Evolutionary conservation across 495 filamentous ascomycete species (phyloP).

Genomic region (Penicillium canescens): DNA sequence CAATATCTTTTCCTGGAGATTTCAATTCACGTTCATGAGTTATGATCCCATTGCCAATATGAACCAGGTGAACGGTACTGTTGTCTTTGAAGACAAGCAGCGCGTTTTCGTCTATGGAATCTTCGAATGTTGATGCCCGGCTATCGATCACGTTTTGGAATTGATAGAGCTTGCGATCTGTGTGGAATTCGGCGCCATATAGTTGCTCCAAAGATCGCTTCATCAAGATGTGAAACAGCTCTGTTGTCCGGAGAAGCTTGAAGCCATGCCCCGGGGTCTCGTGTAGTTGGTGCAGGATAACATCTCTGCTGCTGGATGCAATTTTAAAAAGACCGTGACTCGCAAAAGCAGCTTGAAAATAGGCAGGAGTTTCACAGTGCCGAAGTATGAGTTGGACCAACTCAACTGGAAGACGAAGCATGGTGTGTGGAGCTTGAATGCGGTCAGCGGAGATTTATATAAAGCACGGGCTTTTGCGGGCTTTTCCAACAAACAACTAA

Average conservation of each 20-base stretch:
- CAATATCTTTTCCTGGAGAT: constrained; percentile 25
- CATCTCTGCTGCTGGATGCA: constrained; percentile 67
- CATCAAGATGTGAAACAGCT: constrained; percentile 30
- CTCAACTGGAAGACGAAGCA: constrained; percentile 40
- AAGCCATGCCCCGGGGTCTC: constrained; percentile 32
- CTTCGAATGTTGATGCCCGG: constrained; percentile 29
- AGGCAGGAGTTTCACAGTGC: constrained; percentile 31
- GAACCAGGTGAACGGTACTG: constrained; percentile 29
- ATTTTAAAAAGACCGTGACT: constrained; percentile 70
- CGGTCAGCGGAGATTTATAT: too few species aligned
- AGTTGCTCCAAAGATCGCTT: constrained; percentile 25
- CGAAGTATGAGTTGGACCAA: constrained; percentile 41
- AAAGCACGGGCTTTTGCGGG: too few species aligned
- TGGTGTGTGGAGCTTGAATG: constrained; percentile 17
- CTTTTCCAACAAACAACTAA: too few species aligned
- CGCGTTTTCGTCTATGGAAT: constrained; percentile 1
- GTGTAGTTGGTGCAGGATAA: constrained; percentile 34
- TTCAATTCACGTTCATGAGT: constrained; percentile 9
- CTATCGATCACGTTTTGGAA: constrained; percentile 27
- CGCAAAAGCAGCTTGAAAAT: constrained; percentile 34
- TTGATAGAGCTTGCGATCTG: constrained; percentile 23
- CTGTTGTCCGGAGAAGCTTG: constrained; percentile 15
- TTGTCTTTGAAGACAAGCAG: constrained; percentile 29
- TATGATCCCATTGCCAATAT: constrained; percentile 17
- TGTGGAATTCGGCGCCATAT: constrained; percentile 32